Base-by-base conservation (phyloP, 179 eudicot species). In the Beta lomatogona region DNA sequence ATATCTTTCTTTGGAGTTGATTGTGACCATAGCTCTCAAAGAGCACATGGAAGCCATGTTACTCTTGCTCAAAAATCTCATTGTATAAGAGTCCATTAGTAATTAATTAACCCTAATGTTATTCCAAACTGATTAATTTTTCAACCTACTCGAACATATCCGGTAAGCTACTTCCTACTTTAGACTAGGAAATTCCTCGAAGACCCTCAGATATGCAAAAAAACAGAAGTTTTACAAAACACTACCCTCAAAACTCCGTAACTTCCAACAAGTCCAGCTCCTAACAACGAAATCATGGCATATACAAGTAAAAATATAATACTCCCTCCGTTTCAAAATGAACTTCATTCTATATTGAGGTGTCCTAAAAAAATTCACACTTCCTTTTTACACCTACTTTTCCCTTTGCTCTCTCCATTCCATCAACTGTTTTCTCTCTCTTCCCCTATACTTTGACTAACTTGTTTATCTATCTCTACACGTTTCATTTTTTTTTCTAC, bases 1-100 rank as follows among this genome's bases (percentile, higher is more conserved):
- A 73, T 68, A 73, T 81, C 68, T 83, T 73, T 73, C 61, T 76
- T 65, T n/a, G 75, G 73, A 69, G 79, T 69, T 84, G 85, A 86
- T 77, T 48, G 82, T 71, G 87, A 79, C 86, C 70, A 60, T 45
- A 80, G 79, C 78, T 81, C 55, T 65, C 69, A 71, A 68, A 67
- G 45, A 61, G 86, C 85, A 86, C 88, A 82, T 84, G 89, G 68
- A 86, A 79, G 82, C 91, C 87, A 91, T 87, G 90, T 87, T 88
- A 89, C 89, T 81, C 86, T 83, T 85, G 85, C 84, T 71, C 76
- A 70, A 57, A 65, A 68, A 68, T 67, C 83, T 52, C 50, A 55
- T 60, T 80, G 78, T 54, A 81, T 72, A 53, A 19, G 25, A 9
- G 45, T 5, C 50, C 14, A 72, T 53, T 21, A 53, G 76, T 71